Percentiles rank a stretch among this genome's conserved stretches.
phyloP scores from a whole-genome alignment of 441 rosid genomes.

The Isatis lusitanica region DNA sequence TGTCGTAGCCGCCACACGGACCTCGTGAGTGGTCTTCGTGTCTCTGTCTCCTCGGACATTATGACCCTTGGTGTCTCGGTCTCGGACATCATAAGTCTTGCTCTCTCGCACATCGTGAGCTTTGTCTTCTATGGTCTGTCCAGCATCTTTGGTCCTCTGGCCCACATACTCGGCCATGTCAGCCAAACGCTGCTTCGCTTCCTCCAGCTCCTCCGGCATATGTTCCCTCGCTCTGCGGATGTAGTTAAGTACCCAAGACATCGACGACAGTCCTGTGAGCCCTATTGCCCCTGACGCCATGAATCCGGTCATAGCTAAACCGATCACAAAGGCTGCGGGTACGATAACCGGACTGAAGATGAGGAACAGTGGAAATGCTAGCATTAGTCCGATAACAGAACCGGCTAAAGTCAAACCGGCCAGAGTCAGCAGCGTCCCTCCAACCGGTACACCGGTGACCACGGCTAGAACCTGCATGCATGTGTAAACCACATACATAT shows the following conservation, averaged over 20 bases:
- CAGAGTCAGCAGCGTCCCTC: constrained; percentile 51
- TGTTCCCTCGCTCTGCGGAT: constrained; percentile 32
- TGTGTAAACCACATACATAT: neutral
- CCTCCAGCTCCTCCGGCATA: constrained; percentile 40
- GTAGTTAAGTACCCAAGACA: constrained; percentile 58
- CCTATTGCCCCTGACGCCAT: constrained; percentile 73
- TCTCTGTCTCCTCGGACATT: constrained; percentile 16
- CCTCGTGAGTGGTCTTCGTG: constrained; percentile 35
- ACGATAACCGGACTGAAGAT: constrained; percentile 73
- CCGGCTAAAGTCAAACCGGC: constrained; percentile 60
- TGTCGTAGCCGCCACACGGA: constrained; percentile 34
- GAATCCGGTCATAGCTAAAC: constrained; percentile 55
- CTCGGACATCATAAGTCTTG: constrained; percentile 24
- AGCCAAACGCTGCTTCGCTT: constrained; percentile 40
- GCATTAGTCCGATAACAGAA: constrained; percentile 54
- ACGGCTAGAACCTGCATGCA: constrained; percentile 48
- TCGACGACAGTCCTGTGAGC: constrained; percentile 62
- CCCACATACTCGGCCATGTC: constrained; percentile 49
- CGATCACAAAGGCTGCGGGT: constrained; percentile 60
- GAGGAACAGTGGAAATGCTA: constrained; percentile 58
- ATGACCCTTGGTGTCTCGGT: constrained; percentile 31
- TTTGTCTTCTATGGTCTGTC: constrained; percentile 46
- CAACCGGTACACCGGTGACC: constrained; percentile 51
- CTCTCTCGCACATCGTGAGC: constrained; percentile 48
- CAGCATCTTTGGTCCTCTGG: constrained; percentile 51